Conservation (phyloP, 805 yeast species). For the Candida sanyiensis region DNA sequence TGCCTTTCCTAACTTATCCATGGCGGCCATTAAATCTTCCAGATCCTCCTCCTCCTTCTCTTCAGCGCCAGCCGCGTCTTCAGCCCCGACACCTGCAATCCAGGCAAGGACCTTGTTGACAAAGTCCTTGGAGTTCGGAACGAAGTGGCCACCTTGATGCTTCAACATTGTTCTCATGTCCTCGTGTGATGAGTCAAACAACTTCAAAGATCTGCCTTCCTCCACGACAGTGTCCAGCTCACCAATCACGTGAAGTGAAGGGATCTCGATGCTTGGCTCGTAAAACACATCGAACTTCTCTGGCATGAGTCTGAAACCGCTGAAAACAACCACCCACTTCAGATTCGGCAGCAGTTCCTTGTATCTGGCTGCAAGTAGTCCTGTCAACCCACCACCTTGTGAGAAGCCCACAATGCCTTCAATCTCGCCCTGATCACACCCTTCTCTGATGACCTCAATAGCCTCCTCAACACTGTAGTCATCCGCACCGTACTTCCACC, state of each 20-base stretch:
- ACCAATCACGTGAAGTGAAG: conserved; percentile 72
- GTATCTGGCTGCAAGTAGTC: conserved; percentile 48
- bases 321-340: conserved; percentile 40
- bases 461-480: conserved; percentile 30
- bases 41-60: conserved; percentile 19
- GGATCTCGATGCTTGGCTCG: conserved; percentile 22
- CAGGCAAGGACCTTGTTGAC: conserved; percentile 30
- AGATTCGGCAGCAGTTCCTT: conserved; percentile 37
- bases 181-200: conserved; percentile 47
- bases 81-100: conserved; percentile 20
- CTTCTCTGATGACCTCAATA: conserved; percentile 36
- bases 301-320: conserved; percentile 47
- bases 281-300: conserved; percentile 19
- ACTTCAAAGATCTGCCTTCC: conserved; percentile 54
- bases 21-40: conserved; percentile 32
- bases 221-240: conserved; percentile 84
- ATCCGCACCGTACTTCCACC: conserved; percentile 56
- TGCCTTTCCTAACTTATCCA: conserved; percentile 35
- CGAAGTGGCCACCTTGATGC: conserved; percentile 96
- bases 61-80: conserved; percentile 4
- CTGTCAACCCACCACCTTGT: conserved; percentile 88
- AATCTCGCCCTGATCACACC: conserved; percentile 54
- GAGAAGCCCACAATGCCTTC: conserved; percentile 86
- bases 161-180: conserved; percentile 43
- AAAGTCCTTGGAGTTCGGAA: conserved; percentile 70